These are phyloP conservation scores for Penicillium parvum DNA, from an alignment of 495 filamentous ascomycete species.

Conservation along the genomic window DNA sequence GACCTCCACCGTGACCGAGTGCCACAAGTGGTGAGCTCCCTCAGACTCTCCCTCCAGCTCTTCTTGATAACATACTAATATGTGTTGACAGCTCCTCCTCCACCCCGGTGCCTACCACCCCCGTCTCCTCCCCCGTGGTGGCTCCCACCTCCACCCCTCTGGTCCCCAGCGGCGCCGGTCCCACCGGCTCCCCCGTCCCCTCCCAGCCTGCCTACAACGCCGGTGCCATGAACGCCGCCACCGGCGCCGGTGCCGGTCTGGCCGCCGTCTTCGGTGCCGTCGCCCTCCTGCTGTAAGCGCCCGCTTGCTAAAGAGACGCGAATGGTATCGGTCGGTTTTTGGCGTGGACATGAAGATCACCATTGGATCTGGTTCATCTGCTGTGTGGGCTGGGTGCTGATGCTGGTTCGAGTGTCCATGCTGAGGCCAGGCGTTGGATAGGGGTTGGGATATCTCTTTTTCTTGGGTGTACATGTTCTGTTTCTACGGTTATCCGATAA, in stretches of 20 bases:
- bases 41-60: too few relatives aligned
- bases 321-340: slow-evolving; percentile 5
- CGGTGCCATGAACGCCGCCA: slow-evolving; percentile 45
- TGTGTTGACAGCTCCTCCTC: slow-evolving; percentile 17
- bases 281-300: slow-evolving; percentile 66
- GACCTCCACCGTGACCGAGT: slow-evolving; percentile 58
- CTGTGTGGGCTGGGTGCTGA: background rate
- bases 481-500: slow-evolving; percentile 25
- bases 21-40: slow-evolving; percentile 64
- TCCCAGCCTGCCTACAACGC: slow-evolving; percentile 42
- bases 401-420: background rate
- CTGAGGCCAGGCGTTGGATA: slow-evolving; percentile 12
- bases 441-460: slow-evolving; percentile 8
- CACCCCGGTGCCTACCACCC: slow-evolving; percentile 30
- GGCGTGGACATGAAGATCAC: background rate
- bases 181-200: slow-evolving; percentile 9
- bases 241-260: slow-evolving; percentile 63
- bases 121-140: slow-evolving; percentile 44
- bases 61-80: too few relatives aligned
- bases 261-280: slow-evolving; percentile 71
- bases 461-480: slow-evolving; percentile 23
- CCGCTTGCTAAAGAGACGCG: slow-evolving; percentile 6
- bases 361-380: slow-evolving; percentile 1
- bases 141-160: slow-evolving; percentile 52
- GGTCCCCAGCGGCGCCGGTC: slow-evolving; percentile 33